phyloP scores from a whole-genome alignment of 2,329 filamentous ascomycete genomes.

The Elsinoe arachidis region DNA sequence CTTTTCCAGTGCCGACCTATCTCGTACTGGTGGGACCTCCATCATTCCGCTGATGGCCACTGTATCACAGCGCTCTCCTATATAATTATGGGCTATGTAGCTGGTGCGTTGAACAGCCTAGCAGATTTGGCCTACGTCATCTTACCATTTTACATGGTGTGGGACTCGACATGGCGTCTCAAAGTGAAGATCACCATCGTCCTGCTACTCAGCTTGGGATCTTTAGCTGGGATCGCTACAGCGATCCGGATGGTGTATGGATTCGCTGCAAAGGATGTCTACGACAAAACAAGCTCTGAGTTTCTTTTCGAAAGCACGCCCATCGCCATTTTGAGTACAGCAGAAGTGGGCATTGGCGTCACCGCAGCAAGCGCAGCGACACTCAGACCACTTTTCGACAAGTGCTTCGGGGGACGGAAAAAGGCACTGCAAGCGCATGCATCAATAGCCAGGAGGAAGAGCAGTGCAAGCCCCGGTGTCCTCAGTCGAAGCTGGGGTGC shows the following conservation, averaged over 20 bases:
- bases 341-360: conserved; percentile 30
- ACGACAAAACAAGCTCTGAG: conserved; percentile 10
- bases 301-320: conserved; percentile 22
- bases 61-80: conserved; percentile 13
- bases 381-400: conserved; percentile 25
- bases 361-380: conserved; percentile 26
- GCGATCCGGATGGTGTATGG: background rate
- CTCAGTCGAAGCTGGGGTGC: background rate
- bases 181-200: background rate
- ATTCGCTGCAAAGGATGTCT: background rate
- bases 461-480: background rate
- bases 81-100: conserved; percentile 14
- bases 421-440: background rate
- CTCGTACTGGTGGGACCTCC: conserved; percentile 38
- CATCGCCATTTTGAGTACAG: conserved; percentile 25
- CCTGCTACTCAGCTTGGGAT: background rate
- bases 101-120: conserved; percentile 25
- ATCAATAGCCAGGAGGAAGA: background rate
- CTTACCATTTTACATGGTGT: conserved; percentile 29
- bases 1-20: conserved; percentile 43
- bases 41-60: conserved; percentile 21
- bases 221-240: background rate
- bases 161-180: conserved; percentile 16
- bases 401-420: conserved; percentile 1
- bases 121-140: conserved; percentile 31